These are phyloP conservation scores for Dioscorea zingiberensis DNA, from an alignment of 106 monocot genomes.

Conservation along the genomic window DNA sequence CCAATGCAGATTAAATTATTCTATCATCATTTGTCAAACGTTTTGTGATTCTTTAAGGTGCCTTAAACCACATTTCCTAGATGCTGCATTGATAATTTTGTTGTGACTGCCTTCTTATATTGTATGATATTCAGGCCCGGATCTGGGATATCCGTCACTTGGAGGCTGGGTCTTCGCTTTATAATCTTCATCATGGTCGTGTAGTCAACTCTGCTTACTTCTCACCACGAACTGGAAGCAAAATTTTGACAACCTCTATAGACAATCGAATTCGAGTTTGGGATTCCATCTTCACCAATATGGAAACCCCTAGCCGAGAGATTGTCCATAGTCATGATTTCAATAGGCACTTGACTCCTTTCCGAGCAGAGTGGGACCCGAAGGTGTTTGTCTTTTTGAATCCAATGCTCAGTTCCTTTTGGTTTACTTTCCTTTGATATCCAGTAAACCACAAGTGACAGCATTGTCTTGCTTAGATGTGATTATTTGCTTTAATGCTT, in stretches of 20 bases:
- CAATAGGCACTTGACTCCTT: constrained; percentile 86
- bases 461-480: neutral
- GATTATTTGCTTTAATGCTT: neutral
- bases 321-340: constrained; percentile 97
- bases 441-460: too few relatives aligned
- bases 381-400: constrained; percentile 39
- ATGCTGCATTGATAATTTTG: neutral
- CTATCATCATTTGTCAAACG: neutral
- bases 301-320: constrained; percentile 70
- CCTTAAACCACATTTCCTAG: neutral
- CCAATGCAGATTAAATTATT: too few relatives aligned
- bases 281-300: constrained; percentile 85
- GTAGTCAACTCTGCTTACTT: constrained; percentile 94
- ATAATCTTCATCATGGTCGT: constrained; percentile 65
- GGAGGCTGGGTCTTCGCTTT: constrained; percentile 45
- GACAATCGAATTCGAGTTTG: constrained; percentile 93
- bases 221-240: constrained; percentile 67
- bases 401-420: too few relatives aligned
- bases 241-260: constrained; percentile 79
- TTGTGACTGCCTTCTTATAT: neutral
- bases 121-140: constrained; percentile 42
- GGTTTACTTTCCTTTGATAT: too few relatives aligned
- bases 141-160: constrained; percentile 82
- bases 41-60: too few relatives aligned
- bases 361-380: constrained; percentile 95